These are phyloP conservation scores for Pilaira anomala DNA, from an alignment of 192 early-diverging fungal genomes.

Conservation along the genomic window DNA sequence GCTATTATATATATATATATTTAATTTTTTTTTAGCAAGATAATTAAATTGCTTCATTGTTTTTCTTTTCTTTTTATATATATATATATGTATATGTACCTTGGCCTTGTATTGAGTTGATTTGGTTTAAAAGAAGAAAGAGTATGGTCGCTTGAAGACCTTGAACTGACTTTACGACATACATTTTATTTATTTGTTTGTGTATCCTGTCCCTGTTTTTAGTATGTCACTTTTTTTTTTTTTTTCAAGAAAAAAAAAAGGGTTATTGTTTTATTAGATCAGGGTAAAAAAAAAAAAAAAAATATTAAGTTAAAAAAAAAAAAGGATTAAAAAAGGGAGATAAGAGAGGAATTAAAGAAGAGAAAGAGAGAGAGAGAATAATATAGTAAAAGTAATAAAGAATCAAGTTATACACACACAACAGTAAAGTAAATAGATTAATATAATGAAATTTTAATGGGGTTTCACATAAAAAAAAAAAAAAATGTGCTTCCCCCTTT, in stretches of 20 bases:
- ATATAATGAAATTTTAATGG: conserved; percentile 14
- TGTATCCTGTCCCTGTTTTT: neutral
- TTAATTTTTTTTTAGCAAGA: no score
- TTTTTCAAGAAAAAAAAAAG: neutral
- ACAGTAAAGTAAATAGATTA: neutral
- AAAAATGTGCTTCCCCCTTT: neutral
- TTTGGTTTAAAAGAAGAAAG: no score
- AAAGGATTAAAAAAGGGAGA: neutral
- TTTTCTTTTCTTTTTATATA: no score
- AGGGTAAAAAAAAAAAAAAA: neutral
- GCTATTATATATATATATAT: no score
- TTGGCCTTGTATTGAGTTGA: no score
- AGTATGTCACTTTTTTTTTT: conserved; percentile 9
- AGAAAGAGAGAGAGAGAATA: neutral
- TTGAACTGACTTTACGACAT: no score
- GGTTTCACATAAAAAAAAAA: conserved; percentile 2
- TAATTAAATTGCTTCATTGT: neutral
- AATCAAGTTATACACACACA: neutral
- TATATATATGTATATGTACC: no score
- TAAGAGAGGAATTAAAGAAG: no score
- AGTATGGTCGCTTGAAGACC: no score
- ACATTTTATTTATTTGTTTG: no score
- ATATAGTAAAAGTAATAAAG: neutral
- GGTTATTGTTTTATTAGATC: neutral
- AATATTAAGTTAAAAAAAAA: neutral